Evolutionary conservation across 768 basidiomycete species (phyloP).

Genomic region (Peribolospora kevripleyi): DNA sequence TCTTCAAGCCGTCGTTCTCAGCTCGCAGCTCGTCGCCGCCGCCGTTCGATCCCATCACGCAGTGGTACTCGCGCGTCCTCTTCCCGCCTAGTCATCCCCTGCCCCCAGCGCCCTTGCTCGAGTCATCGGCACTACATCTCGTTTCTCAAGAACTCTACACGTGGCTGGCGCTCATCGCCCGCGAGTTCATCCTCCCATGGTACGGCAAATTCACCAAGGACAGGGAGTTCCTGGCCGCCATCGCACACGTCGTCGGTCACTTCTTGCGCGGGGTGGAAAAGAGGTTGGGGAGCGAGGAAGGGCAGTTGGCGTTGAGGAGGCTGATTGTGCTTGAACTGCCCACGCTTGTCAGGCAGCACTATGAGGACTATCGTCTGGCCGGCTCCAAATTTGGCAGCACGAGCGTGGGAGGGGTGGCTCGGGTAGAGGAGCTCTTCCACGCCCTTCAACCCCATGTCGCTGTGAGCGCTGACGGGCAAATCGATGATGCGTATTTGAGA

Average conservation of each 20-base stretch:
- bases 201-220: slow-evolving; percentile 12
- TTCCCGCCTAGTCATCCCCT: no score
- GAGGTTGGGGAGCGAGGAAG: slow-evolving; percentile 3
- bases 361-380: slow-evolving; percentile 50
- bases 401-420: slow-evolving; percentile 24
- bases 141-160: no score
- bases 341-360: slow-evolving; percentile 45
- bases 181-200: slow-evolving; percentile 12
- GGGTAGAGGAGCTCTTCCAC: slow-evolving; percentile 43
- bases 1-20: no score
- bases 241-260: slow-evolving; percentile 9
- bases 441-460: slow-evolving; percentile 67
- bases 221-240: slow-evolving; percentile 10
- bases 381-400: slow-evolving; percentile 36
- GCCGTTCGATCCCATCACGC: no score
- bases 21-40: no score
- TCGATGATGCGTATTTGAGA: slow-evolving; percentile 50
- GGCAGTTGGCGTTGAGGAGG: slow-evolving; percentile 6
- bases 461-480: slow-evolving; percentile 30
- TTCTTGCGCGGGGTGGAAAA: slow-evolving; percentile 11
- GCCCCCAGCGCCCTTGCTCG: no score
- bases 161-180: slow-evolving; percentile 7
- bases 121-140: no score
- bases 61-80: no score
- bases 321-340: slow-evolving; percentile 43